Evolutionary conservation across 345 rosid genomes (phyloP).

Genomic region (Diplotaxis tenuifolia): DNA sequence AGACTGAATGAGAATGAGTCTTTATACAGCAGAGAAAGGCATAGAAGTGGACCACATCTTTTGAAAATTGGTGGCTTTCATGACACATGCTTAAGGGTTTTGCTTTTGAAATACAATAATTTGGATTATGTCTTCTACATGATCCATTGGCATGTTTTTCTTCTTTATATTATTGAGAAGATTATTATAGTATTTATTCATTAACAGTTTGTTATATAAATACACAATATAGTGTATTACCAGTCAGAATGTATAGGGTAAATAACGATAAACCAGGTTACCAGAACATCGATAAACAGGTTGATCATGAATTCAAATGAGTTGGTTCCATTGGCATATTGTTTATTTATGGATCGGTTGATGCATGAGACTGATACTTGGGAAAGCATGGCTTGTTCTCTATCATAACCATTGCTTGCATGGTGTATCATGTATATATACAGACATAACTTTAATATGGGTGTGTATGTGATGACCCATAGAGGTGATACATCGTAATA

Average conservation of each 20-base stretch:
- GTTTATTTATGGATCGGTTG: not conserved
- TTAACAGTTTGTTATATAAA: not conserved
- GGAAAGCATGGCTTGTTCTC: not conserved
- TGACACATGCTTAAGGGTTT: slow-evolving; percentile 27
- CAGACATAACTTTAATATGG: not conserved
- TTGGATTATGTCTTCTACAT: slow-evolving; percentile 37
- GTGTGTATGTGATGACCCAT: slow-evolving; percentile 20
- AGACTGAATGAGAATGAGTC: slow-evolving; percentile 27
- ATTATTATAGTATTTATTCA: not conserved
- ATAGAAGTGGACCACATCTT: slow-evolving; percentile 45
- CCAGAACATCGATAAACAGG: not conserved
- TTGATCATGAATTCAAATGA: not conserved
- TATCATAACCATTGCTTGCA: not conserved
- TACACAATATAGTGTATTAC: not conserved
- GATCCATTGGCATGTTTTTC: slow-evolving; percentile 8
- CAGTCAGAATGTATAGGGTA: not conserved
- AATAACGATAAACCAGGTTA: not conserved
- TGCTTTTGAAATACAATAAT: slow-evolving; percentile 33
- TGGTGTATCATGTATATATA: not conserved
- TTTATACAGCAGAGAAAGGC: slow-evolving; percentile 48
- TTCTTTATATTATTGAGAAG: not conserved
- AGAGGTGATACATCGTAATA: not conserved
- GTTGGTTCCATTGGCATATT: not conserved
- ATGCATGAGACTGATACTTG: slow-evolving; percentile 1
- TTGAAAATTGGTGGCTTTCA: slow-evolving; percentile 35